phyloP scores from a whole-genome alignment of 2,329 filamentous ascomycete species.

The Nemania sp. region DNA sequence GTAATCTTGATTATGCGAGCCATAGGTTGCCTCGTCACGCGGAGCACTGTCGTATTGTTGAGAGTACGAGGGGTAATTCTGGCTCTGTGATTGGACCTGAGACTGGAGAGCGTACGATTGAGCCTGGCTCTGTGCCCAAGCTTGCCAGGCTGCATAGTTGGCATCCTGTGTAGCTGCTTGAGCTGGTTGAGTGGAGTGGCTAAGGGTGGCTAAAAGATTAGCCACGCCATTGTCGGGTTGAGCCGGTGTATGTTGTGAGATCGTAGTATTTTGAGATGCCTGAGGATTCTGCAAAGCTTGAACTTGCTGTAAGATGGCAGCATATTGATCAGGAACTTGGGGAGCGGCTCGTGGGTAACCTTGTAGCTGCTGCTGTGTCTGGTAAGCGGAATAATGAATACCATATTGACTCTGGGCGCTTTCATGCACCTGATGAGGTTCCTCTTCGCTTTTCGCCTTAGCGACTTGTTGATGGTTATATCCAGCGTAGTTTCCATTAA shows the following conservation, averaged over 20 bases:
- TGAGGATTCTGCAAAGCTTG: slow-evolving; percentile 33
- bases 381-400: slow-evolving; percentile 18
- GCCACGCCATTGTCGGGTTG: slow-evolving; percentile 35
- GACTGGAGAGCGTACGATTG: slow-evolving; percentile 11
- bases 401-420: slow-evolving; percentile 3
- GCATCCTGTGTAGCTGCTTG: slow-evolving; percentile 22
- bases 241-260: slow-evolving; percentile 23
- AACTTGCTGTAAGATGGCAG: slow-evolving; percentile 37
- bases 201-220: slow-evolving; percentile 35
- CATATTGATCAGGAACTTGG: slow-evolving; percentile 29
- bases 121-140: slow-evolving; percentile 32
- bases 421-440: slow-evolving; percentile 37
- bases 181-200: slow-evolving; percentile 21
- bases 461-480: slow-evolving; percentile 48
- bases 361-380: slow-evolving; percentile 28
- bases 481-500: slow-evolving; percentile 53
- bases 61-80: slow-evolving; percentile 18
- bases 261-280: slow-evolving; percentile 25
- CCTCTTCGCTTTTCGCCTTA: slow-evolving; percentile 45
- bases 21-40: slow-evolving; percentile 15
- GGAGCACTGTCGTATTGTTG: slow-evolving; percentile 15
- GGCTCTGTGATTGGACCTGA: slow-evolving; percentile 7
- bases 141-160: slow-evolving; percentile 26
- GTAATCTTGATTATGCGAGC: slow-evolving; percentile 19
- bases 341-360: slow-evolving; percentile 27